Evolutionary conservation across 2,329 filamentous ascomycete genomes (phyloP).

Genomic region (Sclerotinia minor): DNA sequence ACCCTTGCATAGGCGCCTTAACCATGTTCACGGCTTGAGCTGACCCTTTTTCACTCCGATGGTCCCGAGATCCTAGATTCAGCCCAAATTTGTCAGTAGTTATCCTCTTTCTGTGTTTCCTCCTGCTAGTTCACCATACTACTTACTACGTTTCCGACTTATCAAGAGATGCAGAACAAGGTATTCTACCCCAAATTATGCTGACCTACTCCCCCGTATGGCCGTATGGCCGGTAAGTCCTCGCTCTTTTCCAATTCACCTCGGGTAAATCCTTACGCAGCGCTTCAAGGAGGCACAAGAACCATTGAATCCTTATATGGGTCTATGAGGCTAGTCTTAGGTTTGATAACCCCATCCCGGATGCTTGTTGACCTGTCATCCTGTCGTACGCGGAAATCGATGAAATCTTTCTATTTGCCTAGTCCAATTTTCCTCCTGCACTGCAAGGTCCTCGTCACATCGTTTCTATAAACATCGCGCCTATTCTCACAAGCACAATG

Average conservation of each 20-base stretch:
- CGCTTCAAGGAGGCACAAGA: constrained; percentile 22
- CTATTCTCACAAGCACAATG: constrained; percentile 15
- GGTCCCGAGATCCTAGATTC: constrained; percentile 19
- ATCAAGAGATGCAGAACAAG: background rate
- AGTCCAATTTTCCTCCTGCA: background rate
- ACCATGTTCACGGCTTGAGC: background rate
- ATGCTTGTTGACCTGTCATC: constrained; percentile 19
- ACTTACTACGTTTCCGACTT: background rate
- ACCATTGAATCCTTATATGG: constrained; percentile 23
- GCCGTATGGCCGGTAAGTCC: background rate
- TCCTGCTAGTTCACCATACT: background rate
- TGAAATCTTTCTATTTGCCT: constrained; percentile 2
- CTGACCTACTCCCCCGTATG: background rate
- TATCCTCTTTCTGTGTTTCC: background rate
- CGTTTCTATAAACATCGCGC: constrained; percentile 25
- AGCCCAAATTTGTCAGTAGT: background rate
- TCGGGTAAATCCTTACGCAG: constrained; percentile 20
- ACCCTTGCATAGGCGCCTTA: constrained; percentile 24
- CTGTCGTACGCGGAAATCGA: constrained; percentile 3
- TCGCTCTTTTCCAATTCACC: background rate
- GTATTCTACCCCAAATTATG: background rate
- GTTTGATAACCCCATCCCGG: constrained; percentile 12
- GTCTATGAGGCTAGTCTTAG: constrained; percentile 14
- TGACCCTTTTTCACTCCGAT: constrained; percentile 11
- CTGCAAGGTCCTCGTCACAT: constrained; percentile 20